Conservation (phyloP, 2,329 filamentous ascomycete species). For the Pezicula carpinea region DNA sequence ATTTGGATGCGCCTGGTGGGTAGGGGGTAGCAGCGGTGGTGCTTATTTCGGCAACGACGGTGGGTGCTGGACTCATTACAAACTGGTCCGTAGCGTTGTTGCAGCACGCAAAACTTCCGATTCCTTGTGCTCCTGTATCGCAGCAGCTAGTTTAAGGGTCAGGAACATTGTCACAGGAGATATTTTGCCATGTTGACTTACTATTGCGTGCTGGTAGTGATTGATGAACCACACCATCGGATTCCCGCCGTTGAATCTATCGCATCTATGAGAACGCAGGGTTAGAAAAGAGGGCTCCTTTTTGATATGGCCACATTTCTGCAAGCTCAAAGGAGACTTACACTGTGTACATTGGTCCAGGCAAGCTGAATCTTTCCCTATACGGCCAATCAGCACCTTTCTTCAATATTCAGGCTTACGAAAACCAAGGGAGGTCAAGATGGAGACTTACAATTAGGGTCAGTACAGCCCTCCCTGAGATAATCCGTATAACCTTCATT, state of each 20-base stretch:
- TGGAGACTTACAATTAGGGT: slow-evolving; percentile 12
- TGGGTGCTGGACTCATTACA: slow-evolving; percentile 7
- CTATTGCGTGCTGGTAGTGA: slow-evolving; percentile 18
- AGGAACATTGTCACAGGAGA: no score
- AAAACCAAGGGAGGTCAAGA: no score
- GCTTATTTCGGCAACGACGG: slow-evolving; percentile 11
- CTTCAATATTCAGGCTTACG: not conserved
- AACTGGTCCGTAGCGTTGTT: slow-evolving; percentile 8
- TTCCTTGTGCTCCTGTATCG: slow-evolving; percentile 11
- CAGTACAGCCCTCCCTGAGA: slow-evolving; percentile 22
- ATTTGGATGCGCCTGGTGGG: slow-evolving; percentile 1
- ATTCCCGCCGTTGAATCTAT: slow-evolving; percentile 15
- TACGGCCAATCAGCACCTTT: not conserved
- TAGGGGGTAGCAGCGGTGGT: slow-evolving; percentile 4
- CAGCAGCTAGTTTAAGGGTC: slow-evolving; percentile 17
- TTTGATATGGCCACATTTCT: not conserved
- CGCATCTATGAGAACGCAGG: slow-evolving; percentile 7
- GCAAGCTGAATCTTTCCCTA: slow-evolving; percentile 16
- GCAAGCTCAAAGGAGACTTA: slow-evolving; percentile 6
- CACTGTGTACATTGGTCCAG: slow-evolving; percentile 16
- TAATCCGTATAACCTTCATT: slow-evolving; percentile 17
- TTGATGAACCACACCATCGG: slow-evolving; percentile 14
- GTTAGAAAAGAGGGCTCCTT: not conserved
- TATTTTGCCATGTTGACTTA: no score
- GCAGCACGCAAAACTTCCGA: slow-evolving; percentile 14